Percentiles rank a stretch among this genome's conserved stretches.
Evolutionary conservation across 768 basidiomycete genomes (phyloP).

Genomic region (Lactarius pseudohatsudake): DNA sequence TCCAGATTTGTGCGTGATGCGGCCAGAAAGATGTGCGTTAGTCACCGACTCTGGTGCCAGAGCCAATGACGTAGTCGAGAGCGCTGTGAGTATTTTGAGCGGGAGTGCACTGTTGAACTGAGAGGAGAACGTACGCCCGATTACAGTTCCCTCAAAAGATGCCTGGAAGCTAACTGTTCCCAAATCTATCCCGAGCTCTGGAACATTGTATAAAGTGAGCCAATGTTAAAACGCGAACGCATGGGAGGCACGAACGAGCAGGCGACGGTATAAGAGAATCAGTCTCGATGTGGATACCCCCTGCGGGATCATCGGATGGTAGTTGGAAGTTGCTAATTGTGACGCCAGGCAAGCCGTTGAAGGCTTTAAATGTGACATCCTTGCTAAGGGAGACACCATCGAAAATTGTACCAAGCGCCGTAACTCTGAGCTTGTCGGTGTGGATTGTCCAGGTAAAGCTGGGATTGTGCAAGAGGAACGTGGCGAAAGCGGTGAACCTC

Average conservation of each 20-base stretch:
- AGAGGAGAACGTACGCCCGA: slow-evolving; percentile 55
- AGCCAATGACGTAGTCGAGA: slow-evolving; percentile 49
- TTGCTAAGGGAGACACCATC: slow-evolving; percentile 63
- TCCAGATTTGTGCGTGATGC: slow-evolving; percentile 63
- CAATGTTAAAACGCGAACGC: not conserved
- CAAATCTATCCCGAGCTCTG: slow-evolving; percentile 69
- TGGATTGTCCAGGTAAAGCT: slow-evolving; percentile 72
- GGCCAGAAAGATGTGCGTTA: slow-evolving; percentile 56
- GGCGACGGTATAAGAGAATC: slow-evolving; percentile 65
- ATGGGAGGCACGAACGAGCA: slow-evolving; percentile 48
- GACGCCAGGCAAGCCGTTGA: slow-evolving; percentile 68
- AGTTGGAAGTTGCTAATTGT: slow-evolving; percentile 70
- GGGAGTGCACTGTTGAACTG: not conserved
- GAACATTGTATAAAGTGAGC: not conserved
- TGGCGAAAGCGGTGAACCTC: slow-evolving; percentile 67
- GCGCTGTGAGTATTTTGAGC: slow-evolving; percentile 41
- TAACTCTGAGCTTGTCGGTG: slow-evolving; percentile 59
- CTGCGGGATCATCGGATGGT: slow-evolving; percentile 63
- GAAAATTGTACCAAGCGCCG: slow-evolving; percentile 67
- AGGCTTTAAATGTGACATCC: slow-evolving; percentile 62
- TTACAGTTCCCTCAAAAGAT: slow-evolving; percentile 52
- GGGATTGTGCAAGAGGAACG: slow-evolving; percentile 60
- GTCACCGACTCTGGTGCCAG: slow-evolving; percentile 51
- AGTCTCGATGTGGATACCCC: slow-evolving; percentile 70
- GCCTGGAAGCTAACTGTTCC: slow-evolving; percentile 63